Evolutionary conservation across 805 yeast genomes (phyloP), one percentile per base, ranked within the genome.

Genomic region (Starmerella potacharoeniae): DNA sequence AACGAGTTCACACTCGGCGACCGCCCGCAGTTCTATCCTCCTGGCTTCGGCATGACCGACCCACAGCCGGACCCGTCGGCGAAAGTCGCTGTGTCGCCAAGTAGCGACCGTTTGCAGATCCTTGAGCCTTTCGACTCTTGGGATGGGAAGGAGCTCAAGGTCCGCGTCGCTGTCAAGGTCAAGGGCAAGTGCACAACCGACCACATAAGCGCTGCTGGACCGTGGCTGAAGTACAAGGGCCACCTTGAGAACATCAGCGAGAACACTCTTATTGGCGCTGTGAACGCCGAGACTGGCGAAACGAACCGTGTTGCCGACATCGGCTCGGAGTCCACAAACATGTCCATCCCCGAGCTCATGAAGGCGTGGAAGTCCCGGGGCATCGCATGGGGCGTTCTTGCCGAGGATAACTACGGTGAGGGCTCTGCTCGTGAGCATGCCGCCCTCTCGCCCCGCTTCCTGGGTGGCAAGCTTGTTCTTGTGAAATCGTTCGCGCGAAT

Each of bases 341-440:
- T 77, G 65, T 79, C 89, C 31, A 93, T 93, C 61, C 98, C 98
- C n/a, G 97, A 88, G 63, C 77, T 90, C 57, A 93, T 93, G 96
- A 84, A 83, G 71, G 86, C 86, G 71, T 93, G 97, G 97, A 90
- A 91, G 70, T 75, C 81, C 51, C 93, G 87, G 58, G 63, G 71
- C 16, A 78, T 85, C 64, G 93, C 95, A 22, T 91, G 98, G 98
- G 78, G 82, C 62, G 97, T 93, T 46, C 84, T 93, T 60, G 97
- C 97, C 53, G 98, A 93, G 71, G 96, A 93, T 69, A 91, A 91
- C 73, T 93, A 91, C 67, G 98, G 98, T 73, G 98, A 91, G 75
- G 98, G 98, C 65, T 90, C 97, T 50, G 97, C 98, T 35, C 86
- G 98, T 79, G 98, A 91, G 71, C 98, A 91, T 67, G 98, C 98